Base-by-base conservation (phyloP, 2,329 filamentous ascomycete genomes). In the Colletotrichum sp. region DNA sequence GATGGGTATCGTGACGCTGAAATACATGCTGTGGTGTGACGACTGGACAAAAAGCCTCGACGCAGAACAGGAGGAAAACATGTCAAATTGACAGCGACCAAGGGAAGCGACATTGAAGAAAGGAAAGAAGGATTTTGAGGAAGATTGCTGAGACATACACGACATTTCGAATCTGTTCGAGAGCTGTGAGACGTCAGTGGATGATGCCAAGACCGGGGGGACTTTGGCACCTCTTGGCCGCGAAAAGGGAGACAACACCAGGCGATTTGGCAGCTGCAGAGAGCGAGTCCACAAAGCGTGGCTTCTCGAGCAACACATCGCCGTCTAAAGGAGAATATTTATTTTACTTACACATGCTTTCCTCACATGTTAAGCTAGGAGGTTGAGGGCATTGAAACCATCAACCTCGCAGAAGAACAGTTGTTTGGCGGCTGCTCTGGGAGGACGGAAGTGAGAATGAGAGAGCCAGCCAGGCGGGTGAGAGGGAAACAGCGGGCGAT, bases 161-260 rank as follows among this genome's bases (percentile, higher is more conserved):
- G 83, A 85, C 86, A 87, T 88, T 88, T 85, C 85, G 85, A 83
- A 88, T 85, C 84, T 87, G 84, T 82, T 83, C 83, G 82, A 88
- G 86, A 84, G 87, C 87, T 88, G 81, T 79, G 75, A 82, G 78
- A 82, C 79, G 81, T 83, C 80, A 85, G 84, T 83, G 82, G 77
- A 71, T 43, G 78, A 76, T 81, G 82, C 82, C 82, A 83, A 84
- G 82, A 79, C 81, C 76, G 80, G 80, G 81, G 81, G 79, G 77
- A 78, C 70, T 70, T 58, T 70, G 79, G 70, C 76, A 78, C 64
- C 77, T 80, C 80, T 82, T 81, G 80, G 81, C 80, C 75, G 56
- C 61, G 65, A 75, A 71, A 39, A 30, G 39, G 55, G 56, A 75
- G 62, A 39, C 10, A 43, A 15, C 30, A 34, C 28, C 30, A 32